Evolutionary conservation across 352 stramenopile species (phyloP).

Genomic region (Elongisporangium senticosum): DNA sequence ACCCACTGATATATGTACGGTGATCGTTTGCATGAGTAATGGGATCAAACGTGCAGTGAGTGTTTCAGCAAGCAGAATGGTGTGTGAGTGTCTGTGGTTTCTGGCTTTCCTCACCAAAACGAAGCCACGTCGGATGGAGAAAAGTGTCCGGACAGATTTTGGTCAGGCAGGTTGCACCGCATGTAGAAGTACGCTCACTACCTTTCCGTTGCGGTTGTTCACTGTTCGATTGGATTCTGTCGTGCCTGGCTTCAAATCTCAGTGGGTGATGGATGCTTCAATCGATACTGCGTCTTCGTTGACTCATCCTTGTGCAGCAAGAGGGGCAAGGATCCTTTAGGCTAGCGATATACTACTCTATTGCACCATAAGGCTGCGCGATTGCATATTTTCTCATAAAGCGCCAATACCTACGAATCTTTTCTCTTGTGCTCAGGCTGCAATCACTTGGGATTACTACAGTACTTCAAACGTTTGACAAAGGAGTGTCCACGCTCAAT

Average conservation of each 20-base stretch:
- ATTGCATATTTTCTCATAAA: constrained; percentile 1
- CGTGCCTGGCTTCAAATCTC: background rate
- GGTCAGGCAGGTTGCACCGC: background rate
- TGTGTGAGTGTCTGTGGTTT: background rate
- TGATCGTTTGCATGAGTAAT: background rate
- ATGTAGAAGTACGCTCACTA: background rate
- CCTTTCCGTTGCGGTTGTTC: background rate
- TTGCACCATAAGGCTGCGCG: background rate
- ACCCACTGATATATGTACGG: background rate
- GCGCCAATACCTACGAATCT: background rate
- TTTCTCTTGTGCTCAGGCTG: background rate
- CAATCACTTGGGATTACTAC: background rate
- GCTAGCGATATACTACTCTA: background rate
- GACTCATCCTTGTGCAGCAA: background rate
- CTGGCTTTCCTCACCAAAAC: background rate
- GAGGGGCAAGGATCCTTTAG: background rate
- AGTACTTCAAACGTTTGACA: background rate
- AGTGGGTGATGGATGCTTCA: background rate
- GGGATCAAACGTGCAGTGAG: background rate
- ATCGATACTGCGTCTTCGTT: background rate
- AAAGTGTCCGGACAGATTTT: background rate
- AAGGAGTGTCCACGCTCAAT: background rate
- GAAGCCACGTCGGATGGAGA: background rate
- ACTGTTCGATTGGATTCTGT: background rate
- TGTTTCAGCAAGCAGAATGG: background rate